Conservation (phyloP, 352 stramenopile genomes). For the Phytophthora lateralis region DNA sequence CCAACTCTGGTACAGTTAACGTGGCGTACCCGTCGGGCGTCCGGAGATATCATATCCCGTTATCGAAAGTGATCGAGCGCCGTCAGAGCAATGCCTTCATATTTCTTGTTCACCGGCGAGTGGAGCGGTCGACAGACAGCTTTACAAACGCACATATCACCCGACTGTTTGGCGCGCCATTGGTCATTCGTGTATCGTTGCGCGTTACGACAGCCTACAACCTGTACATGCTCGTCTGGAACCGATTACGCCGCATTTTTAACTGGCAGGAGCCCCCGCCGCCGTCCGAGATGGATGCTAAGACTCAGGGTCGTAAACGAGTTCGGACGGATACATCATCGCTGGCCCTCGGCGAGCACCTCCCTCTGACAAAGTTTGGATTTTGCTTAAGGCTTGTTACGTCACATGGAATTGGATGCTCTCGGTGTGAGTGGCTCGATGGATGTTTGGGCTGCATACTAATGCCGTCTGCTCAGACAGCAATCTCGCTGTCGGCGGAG, state of each 20-base stretch:
- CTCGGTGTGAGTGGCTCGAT: conserved; percentile 88
- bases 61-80: conserved; percentile 61
- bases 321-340: conserved; percentile 54
- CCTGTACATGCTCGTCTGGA: conserved; percentile 82
- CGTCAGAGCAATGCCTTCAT: conserved; percentile 63
- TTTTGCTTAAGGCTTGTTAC: conserved; percentile 88
- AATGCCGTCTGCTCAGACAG: conserved; percentile 47
- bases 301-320: conserved; percentile 12
- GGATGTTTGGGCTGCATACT: conserved; percentile 88
- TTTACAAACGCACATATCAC: conserved; percentile 86
- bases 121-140: conserved; percentile 78
- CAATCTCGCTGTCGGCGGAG: conserved; percentile 62
- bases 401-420: conserved; percentile 82
- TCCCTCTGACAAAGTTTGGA: conserved; percentile 72
- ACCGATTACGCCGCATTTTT: conserved; percentile 81
- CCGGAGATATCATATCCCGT: conserved; percentile 63
- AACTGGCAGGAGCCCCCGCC: conserved; percentile 73
- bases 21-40: conserved; percentile 67
- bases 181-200: conserved; percentile 77
- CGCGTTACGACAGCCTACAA: conserved; percentile 67
- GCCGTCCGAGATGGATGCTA: conserved; percentile 33
- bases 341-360: conserved; percentile 69
- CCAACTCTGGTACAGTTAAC: conserved; percentile 62
- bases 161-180: conserved; percentile 76
- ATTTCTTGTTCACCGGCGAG: conserved; percentile 85